phyloP scores from a whole-genome alignment of 2,329 filamentous ascomycete species.

The Neurospora sp. region DNA sequence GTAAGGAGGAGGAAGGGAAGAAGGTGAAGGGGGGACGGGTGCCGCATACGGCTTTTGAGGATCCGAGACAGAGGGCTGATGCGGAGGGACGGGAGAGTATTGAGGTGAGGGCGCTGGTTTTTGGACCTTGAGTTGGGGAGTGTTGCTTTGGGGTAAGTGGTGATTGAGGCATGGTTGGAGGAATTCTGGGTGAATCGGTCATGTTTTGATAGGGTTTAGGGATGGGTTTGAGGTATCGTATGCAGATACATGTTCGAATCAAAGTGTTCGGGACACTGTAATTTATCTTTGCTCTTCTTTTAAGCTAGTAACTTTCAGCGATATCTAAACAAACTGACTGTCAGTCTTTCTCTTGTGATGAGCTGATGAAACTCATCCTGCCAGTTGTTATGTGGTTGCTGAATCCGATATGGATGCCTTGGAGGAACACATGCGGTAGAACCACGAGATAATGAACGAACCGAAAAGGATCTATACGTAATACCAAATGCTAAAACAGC shows the following conservation, averaged over 20 bases:
- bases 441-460: background rate
- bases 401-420: background rate
- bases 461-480: background rate
- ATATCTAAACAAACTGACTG: background rate
- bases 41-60: conserved; percentile 70
- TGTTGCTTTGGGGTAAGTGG: background rate
- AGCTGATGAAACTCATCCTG: background rate
- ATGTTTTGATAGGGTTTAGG: background rate
- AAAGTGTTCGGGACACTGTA: background rate
- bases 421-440: background rate
- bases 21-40: conserved; percentile 43
- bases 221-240: background rate
- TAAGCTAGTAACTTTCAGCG: background rate
- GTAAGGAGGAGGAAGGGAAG: conserved; percentile 34
- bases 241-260: background rate
- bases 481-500: background rate
- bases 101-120: conserved; percentile 77
- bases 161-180: background rate
- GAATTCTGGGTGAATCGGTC: background rate
- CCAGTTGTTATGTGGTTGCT: too few species aligned
- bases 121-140: conserved; percentile 42
- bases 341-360: background rate
- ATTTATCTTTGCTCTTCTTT: background rate
- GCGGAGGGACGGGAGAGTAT: conserved; percentile 76
- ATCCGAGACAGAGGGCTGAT: conserved; percentile 59